phyloP scores from a whole-genome alignment of 2,329 filamentous ascomycete genomes.

The Phialophora verrucosa region DNA sequence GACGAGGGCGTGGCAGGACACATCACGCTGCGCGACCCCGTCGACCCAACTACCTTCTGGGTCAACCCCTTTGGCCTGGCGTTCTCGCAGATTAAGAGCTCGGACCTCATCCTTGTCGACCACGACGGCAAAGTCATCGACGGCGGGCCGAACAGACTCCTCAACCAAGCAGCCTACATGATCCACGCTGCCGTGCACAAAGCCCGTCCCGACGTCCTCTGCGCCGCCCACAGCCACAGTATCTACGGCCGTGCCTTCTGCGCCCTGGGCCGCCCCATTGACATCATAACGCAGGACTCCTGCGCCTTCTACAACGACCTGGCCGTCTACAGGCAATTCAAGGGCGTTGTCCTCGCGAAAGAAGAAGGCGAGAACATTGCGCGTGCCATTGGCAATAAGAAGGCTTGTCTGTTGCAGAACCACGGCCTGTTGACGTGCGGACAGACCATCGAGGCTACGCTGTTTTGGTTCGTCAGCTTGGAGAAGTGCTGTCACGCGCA shows the following conservation, averaged over 20 bases:
- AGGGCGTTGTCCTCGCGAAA: conserved; percentile 49
- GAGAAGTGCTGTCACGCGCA: conserved; percentile 63
- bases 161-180: conserved; percentile 60
- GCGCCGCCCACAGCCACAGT: conserved; percentile 64
- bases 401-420: conserved; percentile 51
- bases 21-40: conserved; percentile 61
- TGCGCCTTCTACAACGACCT: conserved; percentile 58
- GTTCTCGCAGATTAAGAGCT: conserved; percentile 46
- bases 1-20: conserved; percentile 67
- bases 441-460: conserved; percentile 52
- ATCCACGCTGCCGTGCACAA: conserved; percentile 66
- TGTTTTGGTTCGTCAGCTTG: conserved; percentile 61
- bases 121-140: conserved; percentile 49
- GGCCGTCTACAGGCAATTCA: conserved; percentile 47
- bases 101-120: conserved; percentile 50
- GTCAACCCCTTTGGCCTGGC: conserved; percentile 37
- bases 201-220: conserved; percentile 64
- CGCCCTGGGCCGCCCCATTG: conserved; percentile 63
- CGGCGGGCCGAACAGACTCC: conserved; percentile 48
- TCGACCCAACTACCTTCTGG: conserved; percentile 61
- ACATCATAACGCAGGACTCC: conserved; percentile 65
- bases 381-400: conserved; percentile 47
- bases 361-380: conserved; percentile 50
- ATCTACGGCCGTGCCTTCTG: conserved; percentile 68
- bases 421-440: conserved; percentile 51